phyloP scores from a whole-genome alignment of 1,139 yeast genomes.

The Candida sp. region DNA sequence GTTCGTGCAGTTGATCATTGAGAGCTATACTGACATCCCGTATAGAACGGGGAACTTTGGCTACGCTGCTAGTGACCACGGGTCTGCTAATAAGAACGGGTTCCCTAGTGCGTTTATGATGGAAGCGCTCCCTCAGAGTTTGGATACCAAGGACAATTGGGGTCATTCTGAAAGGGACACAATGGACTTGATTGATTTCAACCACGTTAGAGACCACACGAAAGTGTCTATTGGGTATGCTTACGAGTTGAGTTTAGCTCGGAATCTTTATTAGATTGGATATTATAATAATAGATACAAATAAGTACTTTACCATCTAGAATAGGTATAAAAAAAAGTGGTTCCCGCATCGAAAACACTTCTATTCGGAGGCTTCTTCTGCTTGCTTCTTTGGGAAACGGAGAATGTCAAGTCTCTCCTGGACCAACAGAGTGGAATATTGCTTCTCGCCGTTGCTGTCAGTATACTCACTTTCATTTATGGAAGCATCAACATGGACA shows the following conservation, averaged over 20 bases:
- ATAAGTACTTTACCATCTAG: neutral
- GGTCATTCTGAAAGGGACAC: conserved; percentile 85
- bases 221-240: conserved; percentile 74
- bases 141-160: conserved; percentile 63
- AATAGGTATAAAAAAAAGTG: neutral
- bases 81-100: conserved; percentile 82
- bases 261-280: conserved; percentile 9
- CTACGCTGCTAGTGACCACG: conserved; percentile 93
- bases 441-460: conserved; percentile 18
- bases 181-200: conserved; percentile 74
- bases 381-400: conserved; percentile 40
- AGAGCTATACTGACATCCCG: conserved; percentile 65
- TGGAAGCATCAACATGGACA: conserved; percentile 47
- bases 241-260: conserved; percentile 59
- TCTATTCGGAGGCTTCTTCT: conserved; percentile 16
- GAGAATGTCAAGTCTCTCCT: conserved; percentile 41
- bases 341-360: too few species aligned
- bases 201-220: conserved; percentile 79
- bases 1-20: conserved; percentile 65
- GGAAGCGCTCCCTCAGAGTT: conserved; percentile 55
- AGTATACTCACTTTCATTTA: conserved; percentile 40
- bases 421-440: conserved; percentile 37
- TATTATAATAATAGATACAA: too few species aligned
- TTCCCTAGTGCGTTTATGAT: conserved; percentile 83
- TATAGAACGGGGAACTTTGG: conserved; percentile 82